phyloP scores from a whole-genome alignment of 106 monocot species.

The Xerophyta viscosa region DNA sequence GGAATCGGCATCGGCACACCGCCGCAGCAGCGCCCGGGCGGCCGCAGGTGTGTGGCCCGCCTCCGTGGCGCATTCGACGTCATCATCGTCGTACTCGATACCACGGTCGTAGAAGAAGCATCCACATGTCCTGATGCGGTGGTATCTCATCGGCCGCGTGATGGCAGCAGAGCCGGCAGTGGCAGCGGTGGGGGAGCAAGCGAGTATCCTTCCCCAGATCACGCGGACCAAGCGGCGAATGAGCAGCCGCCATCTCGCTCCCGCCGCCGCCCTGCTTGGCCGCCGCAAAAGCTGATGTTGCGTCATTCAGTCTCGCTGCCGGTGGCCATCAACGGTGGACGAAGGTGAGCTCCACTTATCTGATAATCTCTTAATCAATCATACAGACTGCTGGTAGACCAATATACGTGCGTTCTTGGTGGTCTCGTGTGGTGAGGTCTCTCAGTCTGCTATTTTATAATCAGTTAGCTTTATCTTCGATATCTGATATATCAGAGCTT shows the following conservation, averaged over 20 bases:
- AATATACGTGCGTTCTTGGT: too few relatives aligned
- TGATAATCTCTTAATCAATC: too few relatives aligned
- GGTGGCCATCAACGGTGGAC: too few relatives aligned
- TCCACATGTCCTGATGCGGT: slow-evolving; percentile 7
- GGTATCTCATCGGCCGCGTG: slow-evolving; percentile 3
- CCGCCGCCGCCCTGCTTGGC: neutral
- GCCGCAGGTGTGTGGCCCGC: neutral
- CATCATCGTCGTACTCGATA: neutral
- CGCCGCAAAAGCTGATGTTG: too few relatives aligned
- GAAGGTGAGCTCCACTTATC: too few relatives aligned
- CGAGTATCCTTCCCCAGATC: slow-evolving; percentile 20
- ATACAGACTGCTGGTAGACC: too few relatives aligned
- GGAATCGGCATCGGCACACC: slow-evolving; percentile 6
- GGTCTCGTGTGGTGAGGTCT: too few relatives aligned
- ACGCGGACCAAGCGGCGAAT: slow-evolving; percentile 35
- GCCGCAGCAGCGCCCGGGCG: neutral
- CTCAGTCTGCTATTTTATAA: too few relatives aligned
- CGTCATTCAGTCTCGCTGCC: too few relatives aligned
- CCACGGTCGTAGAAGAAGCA: neutral
- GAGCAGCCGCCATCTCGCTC: slow-evolving; percentile 12
- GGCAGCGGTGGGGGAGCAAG: slow-evolving; percentile 25
- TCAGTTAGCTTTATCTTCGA: too few relatives aligned
- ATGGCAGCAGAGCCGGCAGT: neutral
- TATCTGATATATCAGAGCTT: too few relatives aligned
- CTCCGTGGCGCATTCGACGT: neutral